These are phyloP conservation scores for Monotropa hypopitys DNA, from an alignment of 179 eudicot genomes.

Conservation along the genomic window DNA sequence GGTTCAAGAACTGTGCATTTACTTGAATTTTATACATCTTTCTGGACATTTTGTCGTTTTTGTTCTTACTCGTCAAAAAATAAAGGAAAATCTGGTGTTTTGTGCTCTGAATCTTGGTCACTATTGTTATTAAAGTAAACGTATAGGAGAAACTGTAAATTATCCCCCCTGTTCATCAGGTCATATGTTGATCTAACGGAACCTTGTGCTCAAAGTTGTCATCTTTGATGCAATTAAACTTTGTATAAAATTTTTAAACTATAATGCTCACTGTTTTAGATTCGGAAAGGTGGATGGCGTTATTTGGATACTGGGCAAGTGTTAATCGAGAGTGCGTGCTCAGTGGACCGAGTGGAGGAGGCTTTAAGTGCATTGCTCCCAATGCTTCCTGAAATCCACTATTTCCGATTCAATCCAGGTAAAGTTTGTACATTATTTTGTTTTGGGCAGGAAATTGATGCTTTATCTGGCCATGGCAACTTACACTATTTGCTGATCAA, in stretches of 20 bases:
- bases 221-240: neutral
- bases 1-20: neutral
- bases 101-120: neutral
- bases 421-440: conserved; percentile 7
- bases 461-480: neutral
- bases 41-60: neutral
- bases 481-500: neutral
- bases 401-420: conserved; percentile 95
- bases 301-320: conserved; percentile 96
- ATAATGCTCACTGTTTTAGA: conserved; percentile 26
- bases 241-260: neutral
- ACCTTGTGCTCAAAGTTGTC: neutral
- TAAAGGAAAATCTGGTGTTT: neutral
- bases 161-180: neutral
- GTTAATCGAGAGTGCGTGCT: conserved; percentile 95
- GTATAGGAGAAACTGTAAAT: neutral
- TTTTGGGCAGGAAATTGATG: neutral
- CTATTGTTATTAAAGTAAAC: neutral
- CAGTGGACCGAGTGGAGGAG: conserved; percentile 93
- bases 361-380: conserved; percentile 81
- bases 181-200: neutral
- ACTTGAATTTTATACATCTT: neutral
- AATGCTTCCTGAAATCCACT: conserved; percentile 87
- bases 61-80: neutral
- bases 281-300: conserved; percentile 86